Base-by-base conservation (phyloP, 192 early-diverging fungal genomes). In the Linnemannia schmuckeri region DNA sequence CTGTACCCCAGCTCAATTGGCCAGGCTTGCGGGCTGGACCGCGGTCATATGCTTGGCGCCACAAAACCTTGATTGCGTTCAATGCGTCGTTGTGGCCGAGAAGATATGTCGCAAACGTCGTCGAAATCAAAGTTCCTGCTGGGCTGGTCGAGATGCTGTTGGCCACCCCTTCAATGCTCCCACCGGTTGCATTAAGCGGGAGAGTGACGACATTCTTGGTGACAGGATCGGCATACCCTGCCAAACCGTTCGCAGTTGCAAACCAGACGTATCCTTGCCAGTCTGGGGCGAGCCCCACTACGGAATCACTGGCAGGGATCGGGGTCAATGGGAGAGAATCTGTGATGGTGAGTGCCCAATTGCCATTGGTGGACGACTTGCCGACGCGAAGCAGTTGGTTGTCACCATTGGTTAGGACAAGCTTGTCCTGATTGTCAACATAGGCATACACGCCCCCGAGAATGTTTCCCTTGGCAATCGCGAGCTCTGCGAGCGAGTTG, bases 241-340 rank as follows among this genome's bases (percentile, higher is more conserved):
- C 78, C 70, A 79, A 79, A 55, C 78, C 78, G 41, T 72, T 79
- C 35, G 78, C 78, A 22, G 78, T 79, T 40, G 78, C 78, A 49
- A 79, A 79, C 78, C 78, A 79, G 37, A 79, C 78, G 38, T 79
- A 79, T 72, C 78, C 78, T 72, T 79, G 78, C 78, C 78, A 79
- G 73, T 79, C 78, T 72, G 78, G 78, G 37, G 78, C 70, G 30
- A 79, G 78, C 72, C 78, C 78, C 38, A 79, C 78, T n/a, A 79
- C 78, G 52, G 78, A 79, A 79, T 79, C 78, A 18, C 52, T 72
- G 70, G 78, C 10, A 57, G 78, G 70, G 47, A 79, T 79, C 30
- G 70, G 49, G 52, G 78, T 79, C 70, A 79, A 79, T 61, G 78
- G 78, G 54, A 72, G 22, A 49, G 78, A 40, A 42, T 72, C 78